Base-by-base conservation (phyloP, 495 filamentous ascomycete genomes). In the Acidiella bohemica region DNA sequence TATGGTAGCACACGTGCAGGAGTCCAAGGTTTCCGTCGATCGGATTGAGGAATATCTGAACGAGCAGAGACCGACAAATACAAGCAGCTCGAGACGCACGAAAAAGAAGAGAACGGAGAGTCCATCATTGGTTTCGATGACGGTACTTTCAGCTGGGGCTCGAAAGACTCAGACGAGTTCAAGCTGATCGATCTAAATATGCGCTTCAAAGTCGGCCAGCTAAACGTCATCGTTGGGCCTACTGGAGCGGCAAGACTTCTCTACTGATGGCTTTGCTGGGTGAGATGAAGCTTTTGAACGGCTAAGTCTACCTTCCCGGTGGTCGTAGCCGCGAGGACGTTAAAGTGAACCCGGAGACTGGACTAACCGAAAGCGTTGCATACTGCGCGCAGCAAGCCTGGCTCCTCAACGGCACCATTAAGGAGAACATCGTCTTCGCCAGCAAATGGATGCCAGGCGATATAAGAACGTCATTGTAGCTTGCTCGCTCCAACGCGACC, bases 361-460 rank as follows among this genome's bases (percentile, higher is more conserved):
- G 81, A 3, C 67, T 96, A 29, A 81, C 84, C 8, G 86, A 99
- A 51, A 92, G 79, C 34, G 77, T 93, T 41, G 92, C 92, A 7
- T 99, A 95, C 59, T 95, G 93, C 54, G 88, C 92, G 17, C 92
- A 99, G 57, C 84, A 93, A 60, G 87, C 92, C 10, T 99, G 92
- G 92, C 71, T 99, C 28, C 81, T 94, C 36, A 99, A 99, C 52
- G 87, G 78, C 32, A 94, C 81, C 10, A 90, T 99, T 56, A 90
- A 83, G 59, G 80, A 93, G 37, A 99, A 99, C 57, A 99, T 99
- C 44, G 57, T 90, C 9, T 99, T 99, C 53, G 83, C 90, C 11
- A 80, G 80, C 28, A 70, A 78, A 0, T 81, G 78, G 49, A 96
- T 51, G 72, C 87, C 53, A 70, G 78, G 50, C 73, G 92, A 40